Base-by-base conservation (phyloP, 1,284 basidiomycete genomes). In the Lentinula novae-zelandiae region DNA sequence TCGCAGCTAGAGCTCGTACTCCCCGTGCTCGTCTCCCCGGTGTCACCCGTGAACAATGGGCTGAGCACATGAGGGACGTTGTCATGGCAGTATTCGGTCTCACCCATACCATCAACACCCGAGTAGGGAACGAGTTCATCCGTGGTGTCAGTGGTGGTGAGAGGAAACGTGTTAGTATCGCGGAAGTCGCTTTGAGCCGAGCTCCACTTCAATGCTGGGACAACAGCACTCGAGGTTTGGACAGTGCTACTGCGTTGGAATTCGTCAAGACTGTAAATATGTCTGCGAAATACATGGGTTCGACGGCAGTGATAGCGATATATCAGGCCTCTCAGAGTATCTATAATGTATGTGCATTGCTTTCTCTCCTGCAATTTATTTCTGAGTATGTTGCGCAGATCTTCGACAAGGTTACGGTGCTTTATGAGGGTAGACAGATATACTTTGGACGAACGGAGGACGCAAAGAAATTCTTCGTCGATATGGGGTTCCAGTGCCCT, bases 391-490 rank as follows among this genome's bases (percentile, higher is more conserved):
- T 53, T 42, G 17, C 15, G 15, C 31, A 64, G 63, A 51, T 62
- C 8, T 64, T 64, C 27, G 63, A 64, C 53, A 64, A 64, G 40
- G 63, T 64, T 27, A 60, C 60, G 7, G 62, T 84, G 33, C 70
- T 84, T 53, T 78, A 82, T 69, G 75, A 81, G 66, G 82, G 82
- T 4, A 75, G 78, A 59, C 76, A 81, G 62, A 78, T 81, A 65
- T 84, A 76, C 73, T 83, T 81, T 66, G 82, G 82, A 2, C 74
- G 71, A 4, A 72, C 76, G 20, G 61, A 53, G 9, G 72, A 78
- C n/a, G 90, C 89, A 1, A 80, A 82, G 61, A 73, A 79, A 46
- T 91, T 87, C 70, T 90, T 90, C 70, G 73, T 84, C 58, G 75
- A 84, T 62, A 83, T 92, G 77, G 90, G 90, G 20, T 94, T 86